phyloP scores from a whole-genome alignment of 164 flowering plant genomes.

The Magnolia sinica region DNA sequence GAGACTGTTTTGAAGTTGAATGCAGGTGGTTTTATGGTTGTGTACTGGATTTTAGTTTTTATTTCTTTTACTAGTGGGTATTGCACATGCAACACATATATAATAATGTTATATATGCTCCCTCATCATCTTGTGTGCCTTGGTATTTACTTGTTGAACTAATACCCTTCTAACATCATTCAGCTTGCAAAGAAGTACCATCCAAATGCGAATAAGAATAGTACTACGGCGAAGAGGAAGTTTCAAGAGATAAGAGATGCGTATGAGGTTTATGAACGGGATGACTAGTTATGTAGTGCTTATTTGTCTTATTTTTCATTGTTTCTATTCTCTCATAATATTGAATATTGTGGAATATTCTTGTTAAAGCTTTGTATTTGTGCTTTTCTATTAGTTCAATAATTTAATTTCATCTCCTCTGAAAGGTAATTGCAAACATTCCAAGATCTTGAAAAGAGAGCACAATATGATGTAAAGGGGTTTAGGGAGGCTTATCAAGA shows the following conservation, averaged over 20 bases:
- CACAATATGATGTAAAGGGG: slow-evolving; percentile 55
- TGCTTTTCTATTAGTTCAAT: not conserved
- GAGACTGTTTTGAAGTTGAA: too few relatives aligned
- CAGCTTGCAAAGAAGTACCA: slow-evolving; percentile 97
- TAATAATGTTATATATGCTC: too few relatives aligned
- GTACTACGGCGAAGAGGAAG: slow-evolving; percentile 75
- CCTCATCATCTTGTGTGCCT: not conserved
- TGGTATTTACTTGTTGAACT: not conserved
- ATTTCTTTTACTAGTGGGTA: too few relatives aligned
- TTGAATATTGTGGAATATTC: too few relatives aligned
- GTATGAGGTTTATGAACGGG: slow-evolving; percentile 60
- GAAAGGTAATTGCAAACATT: slow-evolving; percentile 61
- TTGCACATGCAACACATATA: too few relatives aligned
- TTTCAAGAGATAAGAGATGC: slow-evolving; percentile 98
- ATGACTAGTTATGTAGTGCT: not conserved
- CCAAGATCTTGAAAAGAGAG: slow-evolving; percentile 64
- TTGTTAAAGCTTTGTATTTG: not conserved
- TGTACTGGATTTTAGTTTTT: too few relatives aligned
- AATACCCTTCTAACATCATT: slow-evolving; percentile 12
- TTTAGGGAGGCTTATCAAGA: slow-evolving; percentile 40
- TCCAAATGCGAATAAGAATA: slow-evolving; percentile 85
- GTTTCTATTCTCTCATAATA: not conserved
- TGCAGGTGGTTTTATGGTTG: too few relatives aligned
- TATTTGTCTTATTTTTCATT: not conserved
- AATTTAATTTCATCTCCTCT: slow-evolving; percentile 16